Percentiles rank a stretch among this genome's conserved stretches.
phyloP scores from a whole-genome alignment of 306 rosid genomes.

The Sechiopsis laciniata region DNA sequence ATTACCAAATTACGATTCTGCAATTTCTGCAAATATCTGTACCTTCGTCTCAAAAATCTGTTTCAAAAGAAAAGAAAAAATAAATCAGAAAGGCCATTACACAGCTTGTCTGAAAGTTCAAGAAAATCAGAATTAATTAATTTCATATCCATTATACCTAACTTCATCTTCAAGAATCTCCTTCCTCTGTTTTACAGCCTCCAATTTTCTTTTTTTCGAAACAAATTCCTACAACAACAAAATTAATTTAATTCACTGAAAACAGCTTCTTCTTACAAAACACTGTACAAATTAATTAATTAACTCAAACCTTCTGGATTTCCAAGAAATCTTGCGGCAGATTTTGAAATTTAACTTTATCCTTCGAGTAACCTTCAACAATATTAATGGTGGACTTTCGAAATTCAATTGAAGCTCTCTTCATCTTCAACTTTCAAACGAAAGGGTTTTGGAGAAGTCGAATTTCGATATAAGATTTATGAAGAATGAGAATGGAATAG shows the following conservation, averaged over 20 bases:
- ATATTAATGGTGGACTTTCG: conserved; percentile 17
- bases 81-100: neutral
- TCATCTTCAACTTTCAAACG: conserved; percentile 27
- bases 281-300: neutral
- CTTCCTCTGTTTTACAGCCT: conserved; percentile 25
- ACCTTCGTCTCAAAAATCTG: conserved; percentile 53
- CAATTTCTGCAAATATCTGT: conserved; percentile 31
- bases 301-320: conserved; percentile 42
- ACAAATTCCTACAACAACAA: conserved; percentile 39
- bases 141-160: conserved; percentile 28
- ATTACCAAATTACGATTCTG: conserved; percentile 15
- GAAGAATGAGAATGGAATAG: neutral
- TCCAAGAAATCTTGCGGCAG: conserved; percentile 39
- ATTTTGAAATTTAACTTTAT: conserved; percentile 18
- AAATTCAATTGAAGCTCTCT: conserved; percentile 29
- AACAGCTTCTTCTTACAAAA: no score
- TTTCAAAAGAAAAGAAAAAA: neutral
- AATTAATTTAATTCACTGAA: no score
- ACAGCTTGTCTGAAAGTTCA: neutral
- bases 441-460: no score
- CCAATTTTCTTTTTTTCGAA: conserved; percentile 41
- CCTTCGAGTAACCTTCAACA: conserved; percentile 10
- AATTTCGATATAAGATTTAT: no score
- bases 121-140: conserved; percentile 7
- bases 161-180: conserved; percentile 44